These are phyloP conservation scores for Protomyces inouyei DNA, from an alignment of 1,139 yeast species.

Conservation along the genomic window DNA sequence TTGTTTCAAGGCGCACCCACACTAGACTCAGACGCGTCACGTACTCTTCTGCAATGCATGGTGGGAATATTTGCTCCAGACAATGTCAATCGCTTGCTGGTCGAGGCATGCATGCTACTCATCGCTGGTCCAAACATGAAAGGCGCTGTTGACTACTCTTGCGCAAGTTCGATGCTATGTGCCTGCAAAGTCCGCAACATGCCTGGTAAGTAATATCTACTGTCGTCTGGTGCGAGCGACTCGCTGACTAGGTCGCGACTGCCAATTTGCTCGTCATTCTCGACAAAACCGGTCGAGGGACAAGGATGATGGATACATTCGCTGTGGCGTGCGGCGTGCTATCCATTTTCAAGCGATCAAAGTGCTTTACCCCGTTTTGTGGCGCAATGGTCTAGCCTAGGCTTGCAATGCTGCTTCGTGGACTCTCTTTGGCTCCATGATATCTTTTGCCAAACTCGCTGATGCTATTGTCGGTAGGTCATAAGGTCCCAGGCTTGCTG, in stretches of 20 bases:
- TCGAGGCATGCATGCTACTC: slow-evolving; percentile 45
- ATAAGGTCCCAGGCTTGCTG: slow-evolving; percentile 43
- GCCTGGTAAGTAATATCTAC: slow-evolving; percentile 54
- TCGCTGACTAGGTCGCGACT: slow-evolving; percentile 53
- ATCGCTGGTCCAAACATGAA: slow-evolving; percentile 78
- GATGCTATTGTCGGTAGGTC: slow-evolving; percentile 39
- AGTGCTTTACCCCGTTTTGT: slow-evolving; percentile 69
- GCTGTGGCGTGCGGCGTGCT: slow-evolving; percentile 78
- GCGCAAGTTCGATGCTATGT: slow-evolving; percentile 89
- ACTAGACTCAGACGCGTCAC: slow-evolving; percentile 49
- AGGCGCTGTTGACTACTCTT: slow-evolving; percentile 55
- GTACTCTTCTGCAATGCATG: slow-evolving; percentile 67
- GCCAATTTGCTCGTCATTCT: slow-evolving; percentile 53
- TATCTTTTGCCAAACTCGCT: slow-evolving; percentile 38
- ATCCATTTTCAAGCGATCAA: slow-evolving; percentile 50
- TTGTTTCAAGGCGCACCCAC: slow-evolving; percentile 47
- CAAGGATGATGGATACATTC: slow-evolving; percentile 85
- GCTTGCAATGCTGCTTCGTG: slow-evolving; percentile 66
- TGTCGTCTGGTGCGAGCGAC: slow-evolving; percentile 64
- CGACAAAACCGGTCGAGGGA: slow-evolving; percentile 71
- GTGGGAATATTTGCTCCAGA: slow-evolving; percentile 61
- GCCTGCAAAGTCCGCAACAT: slow-evolving; percentile 52
- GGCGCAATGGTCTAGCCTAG: slow-evolving; percentile 79
- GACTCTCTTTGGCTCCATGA: slow-evolving; percentile 46
- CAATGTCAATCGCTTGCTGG: slow-evolving; percentile 43